Conservation (phyloP, 192 early-diverging fungal species). For the Funneliformis mosseae region DNA sequence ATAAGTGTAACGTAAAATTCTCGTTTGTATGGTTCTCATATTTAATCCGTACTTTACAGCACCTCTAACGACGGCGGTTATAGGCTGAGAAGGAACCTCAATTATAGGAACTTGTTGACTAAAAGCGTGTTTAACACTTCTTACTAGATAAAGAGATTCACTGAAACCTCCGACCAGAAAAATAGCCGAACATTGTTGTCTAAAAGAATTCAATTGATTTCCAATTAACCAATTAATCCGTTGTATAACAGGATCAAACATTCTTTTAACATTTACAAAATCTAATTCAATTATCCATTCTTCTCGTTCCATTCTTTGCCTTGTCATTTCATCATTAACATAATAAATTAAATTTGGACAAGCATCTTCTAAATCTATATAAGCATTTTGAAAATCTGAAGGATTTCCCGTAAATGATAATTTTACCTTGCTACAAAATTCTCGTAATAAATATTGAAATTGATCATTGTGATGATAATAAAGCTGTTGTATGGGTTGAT, state of each 20-base stretch:
- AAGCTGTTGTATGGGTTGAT: conserved; percentile 9
- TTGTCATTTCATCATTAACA: neutral
- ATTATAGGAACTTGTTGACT: conserved; percentile 37
- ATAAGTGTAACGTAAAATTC: conserved; percentile 11
- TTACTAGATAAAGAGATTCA: conserved; percentile 48
- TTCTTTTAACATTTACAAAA: conserved; percentile 34
- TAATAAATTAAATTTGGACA: conserved; percentile 1
- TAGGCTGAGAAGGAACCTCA: conserved; percentile 46
- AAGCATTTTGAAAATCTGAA: neutral
- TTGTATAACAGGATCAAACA: conserved; percentile 52
- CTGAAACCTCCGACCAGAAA: conserved; percentile 62
- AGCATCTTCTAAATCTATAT: conserved; percentile 18
- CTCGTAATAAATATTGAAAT: conserved; percentile 16
- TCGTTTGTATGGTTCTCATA: conserved; percentile 10
- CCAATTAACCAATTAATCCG: conserved; percentile 45
- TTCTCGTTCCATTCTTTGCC: neutral
- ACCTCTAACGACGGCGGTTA: conserved; percentile 51
- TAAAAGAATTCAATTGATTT: conserved; percentile 44
- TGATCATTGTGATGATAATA: conserved; percentile 10
- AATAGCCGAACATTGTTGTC: conserved; percentile 41
- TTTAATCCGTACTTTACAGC: conserved; percentile 43
- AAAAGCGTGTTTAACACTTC: conserved; percentile 40
- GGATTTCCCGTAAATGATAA: conserved; percentile 2
- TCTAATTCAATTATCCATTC: conserved; percentile 19
- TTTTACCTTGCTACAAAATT: conserved; percentile 16